Conservation (phyloP, 192 early-diverging fungal species). For the Linnemannia exigua region DNA sequence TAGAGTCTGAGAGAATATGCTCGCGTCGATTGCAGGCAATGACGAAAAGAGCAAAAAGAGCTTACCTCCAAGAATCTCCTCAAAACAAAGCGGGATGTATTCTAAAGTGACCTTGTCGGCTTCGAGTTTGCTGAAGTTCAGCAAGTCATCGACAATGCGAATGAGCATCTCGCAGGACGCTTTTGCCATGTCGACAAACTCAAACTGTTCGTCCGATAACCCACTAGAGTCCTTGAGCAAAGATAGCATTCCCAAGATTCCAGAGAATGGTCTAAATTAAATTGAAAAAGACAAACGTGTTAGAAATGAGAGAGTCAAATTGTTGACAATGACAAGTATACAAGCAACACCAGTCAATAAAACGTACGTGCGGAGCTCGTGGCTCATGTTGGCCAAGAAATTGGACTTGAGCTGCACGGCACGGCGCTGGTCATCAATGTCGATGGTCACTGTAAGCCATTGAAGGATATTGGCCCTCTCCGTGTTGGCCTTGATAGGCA, state of each 20-base stretch:
- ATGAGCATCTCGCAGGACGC: constrained; percentile 65
- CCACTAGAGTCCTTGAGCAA: constrained; percentile 56
- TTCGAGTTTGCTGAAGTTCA: constrained; percentile 65
- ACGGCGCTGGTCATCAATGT: constrained; percentile 51
- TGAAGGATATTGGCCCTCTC: constrained; percentile 31
- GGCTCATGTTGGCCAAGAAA: constrained; percentile 85
- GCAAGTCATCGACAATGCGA: constrained; percentile 64
- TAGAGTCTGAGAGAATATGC: not conserved
- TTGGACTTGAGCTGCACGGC: constrained; percentile 64
- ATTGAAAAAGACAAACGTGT: not conserved
- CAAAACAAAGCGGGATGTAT: constrained; percentile 56
- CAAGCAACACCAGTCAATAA: too few species aligned
- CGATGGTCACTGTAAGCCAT: constrained; percentile 50
- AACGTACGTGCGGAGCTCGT: constrained; percentile 78
- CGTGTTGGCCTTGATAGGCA: constrained; percentile 30
- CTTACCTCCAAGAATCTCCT: constrained; percentile 60
- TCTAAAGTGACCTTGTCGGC: constrained; percentile 65
- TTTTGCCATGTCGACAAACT: constrained; percentile 65
- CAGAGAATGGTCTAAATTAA: constrained; percentile 60
- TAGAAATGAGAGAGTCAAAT: not conserved
- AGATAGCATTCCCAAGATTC: constrained; percentile 65
- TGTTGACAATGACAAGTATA: not conserved
- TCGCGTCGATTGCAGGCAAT: too few species aligned
- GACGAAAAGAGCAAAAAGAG: too few species aligned
- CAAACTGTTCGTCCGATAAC: constrained; percentile 61